Base-by-base conservation (phyloP, 805 yeast species). In the Pichia heedii region DNA sequence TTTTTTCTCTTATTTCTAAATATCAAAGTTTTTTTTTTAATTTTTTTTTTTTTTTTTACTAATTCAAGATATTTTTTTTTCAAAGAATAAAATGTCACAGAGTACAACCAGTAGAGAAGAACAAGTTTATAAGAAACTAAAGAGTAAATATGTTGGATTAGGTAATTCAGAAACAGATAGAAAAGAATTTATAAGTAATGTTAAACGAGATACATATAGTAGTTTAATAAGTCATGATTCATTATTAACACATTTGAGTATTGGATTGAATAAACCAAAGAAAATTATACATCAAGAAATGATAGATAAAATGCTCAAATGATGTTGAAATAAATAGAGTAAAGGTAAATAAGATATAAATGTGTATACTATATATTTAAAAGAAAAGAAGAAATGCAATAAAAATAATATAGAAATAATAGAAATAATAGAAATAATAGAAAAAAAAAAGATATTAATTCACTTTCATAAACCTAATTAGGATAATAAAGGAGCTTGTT, bases 141-240 rank as follows among this genome's bases (percentile, higher is more conserved):
- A 78, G 53, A 56, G 76, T 36, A 77, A 81, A 54, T 78, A 83
- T 55, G 66, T 81, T 20, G 95, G 95, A 2, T 60, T 89, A 1
- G 96, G 96, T 0, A 71, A 77, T 54, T 71, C 88, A 10, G 79
- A 77, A 42, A 87, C 94, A 0, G 68, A 81, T 0, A 67, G 80
- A 41, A 68, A 69, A 15, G 90, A 84, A 58, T 89, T 90, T 76
- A 54, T 80, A 47, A 61, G 72, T 6, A 84, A 83, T 52, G 67
- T 81, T 2, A 77, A 77, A 43, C 64, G 84, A 46, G 94, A 84
- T 52, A 75, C 86, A 2, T 74, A 75, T 45, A 71, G 83, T 0
- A 70, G 81, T 19, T 60, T 81, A 37, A 69, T 74, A n/a, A 78
- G 79, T 22, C 86, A 81, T 54, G 73, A 73, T 18, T 66, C 72